Conservation (phyloP, 2,329 filamentous ascomycete species). For the Neonectria faginata region DNA sequence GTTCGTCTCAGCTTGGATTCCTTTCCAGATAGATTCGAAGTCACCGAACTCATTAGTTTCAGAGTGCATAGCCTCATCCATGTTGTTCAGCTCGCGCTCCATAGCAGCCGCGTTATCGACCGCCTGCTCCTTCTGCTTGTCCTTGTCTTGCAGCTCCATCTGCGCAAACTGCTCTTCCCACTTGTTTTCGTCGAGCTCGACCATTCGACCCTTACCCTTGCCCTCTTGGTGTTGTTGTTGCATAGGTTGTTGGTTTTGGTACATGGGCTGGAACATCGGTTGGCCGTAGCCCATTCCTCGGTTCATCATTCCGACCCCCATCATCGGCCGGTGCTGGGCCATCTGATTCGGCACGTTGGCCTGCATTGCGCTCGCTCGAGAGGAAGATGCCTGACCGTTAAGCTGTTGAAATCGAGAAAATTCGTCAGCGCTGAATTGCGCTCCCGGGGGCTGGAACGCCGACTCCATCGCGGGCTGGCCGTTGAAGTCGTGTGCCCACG, state of each 20-base stretch:
- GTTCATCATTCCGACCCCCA: conserved; percentile 63
- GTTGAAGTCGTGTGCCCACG: conserved; percentile 66
- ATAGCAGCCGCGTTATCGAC: conserved; percentile 72
- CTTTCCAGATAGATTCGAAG: conserved; percentile 90
- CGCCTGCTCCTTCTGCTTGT: conserved; percentile 67
- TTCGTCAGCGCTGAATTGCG: conserved; percentile 82
- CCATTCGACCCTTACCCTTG: conserved; percentile 90
- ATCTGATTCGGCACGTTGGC: conserved; percentile 59
- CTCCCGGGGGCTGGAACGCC: conserved; percentile 69
- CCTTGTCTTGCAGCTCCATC: conserved; percentile 76
- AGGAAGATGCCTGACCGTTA: conserved; percentile 65
- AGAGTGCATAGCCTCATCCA: conserved; percentile 77
- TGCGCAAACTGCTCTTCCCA: conserved; percentile 98
- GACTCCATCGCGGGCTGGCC: conserved; percentile 78
- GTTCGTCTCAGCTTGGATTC: conserved; percentile 81
- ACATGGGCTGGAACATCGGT: conserved; percentile 67
- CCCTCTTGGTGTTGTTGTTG: conserved; percentile 62
- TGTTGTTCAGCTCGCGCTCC: conserved; percentile 86
- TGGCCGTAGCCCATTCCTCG: conserved; percentile 65
- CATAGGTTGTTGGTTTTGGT: conserved; percentile 56
- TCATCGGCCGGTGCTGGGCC: conserved; percentile 71
- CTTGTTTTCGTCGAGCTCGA: conserved; percentile 91
- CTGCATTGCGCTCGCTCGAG: conserved; percentile 71
- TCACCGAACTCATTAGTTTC: conserved; percentile 83
- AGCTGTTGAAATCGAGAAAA: conserved; percentile 88